Percentiles rank a stretch among this genome's conserved stretches.
These are phyloP conservation scores for Fagopyrum tataricum DNA, from an alignment of 148 eudicot genomes.

Conservation along the genomic window DNA sequence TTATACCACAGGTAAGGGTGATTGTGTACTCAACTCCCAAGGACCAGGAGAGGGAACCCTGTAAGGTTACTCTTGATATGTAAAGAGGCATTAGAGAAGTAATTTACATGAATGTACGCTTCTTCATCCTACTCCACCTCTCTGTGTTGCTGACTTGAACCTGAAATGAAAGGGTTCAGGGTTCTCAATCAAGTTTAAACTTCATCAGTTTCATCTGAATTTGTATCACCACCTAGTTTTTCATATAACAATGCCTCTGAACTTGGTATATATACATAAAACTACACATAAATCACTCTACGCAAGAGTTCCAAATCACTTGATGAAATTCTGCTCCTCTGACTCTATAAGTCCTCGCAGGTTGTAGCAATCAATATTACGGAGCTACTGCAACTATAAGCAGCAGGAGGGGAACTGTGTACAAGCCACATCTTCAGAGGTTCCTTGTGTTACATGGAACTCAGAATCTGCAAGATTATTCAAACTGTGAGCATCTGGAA, in stretches of 20 bases:
- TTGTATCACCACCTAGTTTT: slow-evolving; percentile 7
- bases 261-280: neutral
- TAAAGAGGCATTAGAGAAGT: too few relatives aligned
- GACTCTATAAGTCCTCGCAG: slow-evolving; percentile 27
- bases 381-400: slow-evolving; percentile 69
- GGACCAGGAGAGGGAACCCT: too few relatives aligned
- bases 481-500: slow-evolving; percentile 47
- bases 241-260: neutral
- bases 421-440: slow-evolving; percentile 79
- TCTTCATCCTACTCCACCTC: slow-evolving; percentile 12
- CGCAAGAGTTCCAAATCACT: neutral
- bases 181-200: neutral
- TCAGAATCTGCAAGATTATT: slow-evolving; percentile 86
- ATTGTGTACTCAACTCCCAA: too few relatives aligned
- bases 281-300: neutral
- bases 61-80: too few relatives aligned
- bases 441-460: slow-evolving; percentile 82
- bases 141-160: neutral
- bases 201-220: neutral
- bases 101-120: too few relatives aligned
- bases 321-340: slow-evolving; percentile 11
- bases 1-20: too few relatives aligned
- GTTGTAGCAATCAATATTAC: slow-evolving; percentile 97
- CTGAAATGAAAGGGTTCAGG: neutral
- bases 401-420: slow-evolving; percentile 92